Evolutionary conservation across 1,139 yeast species (phyloP), one percentile per base, ranked within the genome.

Genomic region (Taphrina communis): DNA sequence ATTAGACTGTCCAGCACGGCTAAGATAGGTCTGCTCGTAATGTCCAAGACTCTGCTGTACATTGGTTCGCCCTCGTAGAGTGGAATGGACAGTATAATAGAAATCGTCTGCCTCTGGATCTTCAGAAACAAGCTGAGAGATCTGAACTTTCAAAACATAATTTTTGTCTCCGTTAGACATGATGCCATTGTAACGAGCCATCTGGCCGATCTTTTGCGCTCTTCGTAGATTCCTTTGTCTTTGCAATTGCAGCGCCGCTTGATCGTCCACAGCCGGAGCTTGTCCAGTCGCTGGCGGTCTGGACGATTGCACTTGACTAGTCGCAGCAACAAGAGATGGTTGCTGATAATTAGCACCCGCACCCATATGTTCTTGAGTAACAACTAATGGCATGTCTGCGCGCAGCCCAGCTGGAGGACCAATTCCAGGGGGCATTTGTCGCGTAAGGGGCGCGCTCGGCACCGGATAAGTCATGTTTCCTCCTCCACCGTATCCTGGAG

Each of bases 101-200:
- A 94, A 95, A 80, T 95, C 99, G 78, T 94, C 99, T 76, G 91
- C 92, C 78, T 90, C 91, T 11, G 99, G 99, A 78, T 95, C 99
- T 70, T 93, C 98, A 21, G 97, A 90, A 59, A 94, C 97, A 79
- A 94, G 89, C 77, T 93, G 97, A 61, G 97, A 92, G 73, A 94
- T 84, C 79, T 95, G 99, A 77, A 93, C 89, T 77, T 97, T 85
- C 65, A 97, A 90, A 67, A 94, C 94, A 76, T 91, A 92, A 79
- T 93, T 97, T 80, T 93, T 93, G 78, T 94, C 99, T 81, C 93
- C 90, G 71, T 97, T 96, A 74, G 93, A 90, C 99, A 94, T 94
- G 73, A 94, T 86, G 71, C 97, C 97, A 38, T 96, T 89, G 80
- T 88, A 90, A 76, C 86, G 88, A 78, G 90, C 84, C 74, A 91